Base-by-base conservation (phyloP, 805 yeast genomes). In the Wickerhamomyces chambardii region DNA sequence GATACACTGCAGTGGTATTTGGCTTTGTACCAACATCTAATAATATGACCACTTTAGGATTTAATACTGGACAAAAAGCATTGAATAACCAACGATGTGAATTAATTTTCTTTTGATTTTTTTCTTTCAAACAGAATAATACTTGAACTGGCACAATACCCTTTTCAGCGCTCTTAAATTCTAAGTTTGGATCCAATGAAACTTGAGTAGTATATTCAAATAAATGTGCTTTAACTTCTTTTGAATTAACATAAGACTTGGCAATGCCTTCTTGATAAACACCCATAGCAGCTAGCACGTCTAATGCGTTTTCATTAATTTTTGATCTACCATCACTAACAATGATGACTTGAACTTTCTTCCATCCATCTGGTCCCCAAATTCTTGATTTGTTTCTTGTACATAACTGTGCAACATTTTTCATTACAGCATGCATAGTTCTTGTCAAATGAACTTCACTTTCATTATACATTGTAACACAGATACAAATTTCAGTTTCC, bases 341-440 rank as follows among this genome's bases (percentile, higher is more conserved):
- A 47, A 92, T 80, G 37, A 84, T 67, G 12, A 92, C 96, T 36
- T 90, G 96, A 16, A 92, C 80, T 59, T 90, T 92, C 53, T 92
- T 87, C 99, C 99, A 92, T 18, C 95, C 83, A 40, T 89, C 94
- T 45, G 79, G 78, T 5, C 98, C 97, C 99, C 99, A 92, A 15
- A 84, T 81, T 34, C 82, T 67, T 28, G 95, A 83, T 55, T 78
- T 82, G 36, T 72, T 69, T 56, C 98, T 75, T 14, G 81, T 74
- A 53, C 95, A 76, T 35, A 92, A 65, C 51, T 87, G 92, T 2
- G 95, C 84, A 39, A 92, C 75, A 58, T 94, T 92, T 49, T 78
- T 83, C 84, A 90, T 85, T 14, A 92, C 90, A 0, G 95, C 84
- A 56, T 94, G 95, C 72, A 92, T 68, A 0, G 98, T 94, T 61